These are phyloP conservation scores for Hyphopichia khmerensis DNA, from an alignment of 1,139 yeast genomes.

Conservation along the genomic window DNA sequence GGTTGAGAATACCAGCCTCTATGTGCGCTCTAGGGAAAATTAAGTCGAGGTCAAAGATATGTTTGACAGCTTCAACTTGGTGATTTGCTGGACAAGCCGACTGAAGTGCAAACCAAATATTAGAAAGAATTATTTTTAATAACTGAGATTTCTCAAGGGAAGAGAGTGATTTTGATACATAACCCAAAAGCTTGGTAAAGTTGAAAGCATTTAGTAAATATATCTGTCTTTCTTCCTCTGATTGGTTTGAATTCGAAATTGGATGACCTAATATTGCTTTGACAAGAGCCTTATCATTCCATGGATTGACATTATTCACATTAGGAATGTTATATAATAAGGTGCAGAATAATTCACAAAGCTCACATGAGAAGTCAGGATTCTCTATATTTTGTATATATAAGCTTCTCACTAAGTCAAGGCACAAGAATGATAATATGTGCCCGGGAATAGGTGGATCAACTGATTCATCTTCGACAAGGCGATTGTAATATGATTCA, in stretches of 20 bases:
- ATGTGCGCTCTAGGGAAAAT: constrained; percentile 41
- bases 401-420: constrained; percentile 32
- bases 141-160: constrained; percentile 28
- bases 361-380: constrained; percentile 20
- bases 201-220: constrained; percentile 41
- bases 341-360: constrained; percentile 40
- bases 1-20: constrained; percentile 59
- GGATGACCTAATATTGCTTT: constrained; percentile 25
- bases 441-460: constrained; percentile 43
- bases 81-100: constrained; percentile 44
- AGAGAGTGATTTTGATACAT: constrained; percentile 25
- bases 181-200: constrained; percentile 42
- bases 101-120: constrained; percentile 48
- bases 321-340: constrained; percentile 51
- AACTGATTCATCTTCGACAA: constrained; percentile 16
- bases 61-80: constrained; percentile 64
- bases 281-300: constrained; percentile 21
- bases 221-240: constrained; percentile 16
- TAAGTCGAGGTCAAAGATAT: constrained; percentile 44
- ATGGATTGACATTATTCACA: constrained; percentile 15
- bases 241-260: constrained; percentile 10
- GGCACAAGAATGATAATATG: constrained; percentile 41
- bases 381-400: constrained; percentile 25
- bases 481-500: constrained; percentile 6
- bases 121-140: constrained; percentile 35